Evolutionary conservation across 2,329 filamentous ascomycete genomes (phyloP).

Genomic region (Chalaropsis thielavioides): DNA sequence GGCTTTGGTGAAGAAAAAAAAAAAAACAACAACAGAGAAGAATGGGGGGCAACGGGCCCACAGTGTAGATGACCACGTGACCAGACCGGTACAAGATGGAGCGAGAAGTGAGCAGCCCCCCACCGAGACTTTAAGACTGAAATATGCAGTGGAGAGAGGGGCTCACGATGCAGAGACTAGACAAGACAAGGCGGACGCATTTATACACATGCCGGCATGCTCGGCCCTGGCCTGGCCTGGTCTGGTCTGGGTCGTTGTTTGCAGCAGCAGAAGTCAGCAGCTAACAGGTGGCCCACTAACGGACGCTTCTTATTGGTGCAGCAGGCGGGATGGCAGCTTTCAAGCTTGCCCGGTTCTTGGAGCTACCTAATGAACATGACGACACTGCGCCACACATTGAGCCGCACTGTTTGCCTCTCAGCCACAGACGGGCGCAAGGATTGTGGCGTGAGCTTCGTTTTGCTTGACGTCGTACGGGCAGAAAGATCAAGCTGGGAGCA

Average conservation of each 20-base stretch:
- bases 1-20: background rate
- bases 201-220: no score
- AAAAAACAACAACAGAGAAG: constrained; percentile 1
- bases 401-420: background rate
- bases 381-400: background rate
- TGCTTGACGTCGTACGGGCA: constrained; percentile 1
- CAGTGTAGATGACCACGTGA: background rate
- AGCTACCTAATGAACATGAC: background rate
- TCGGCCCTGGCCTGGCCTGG: no score
- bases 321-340: background rate
- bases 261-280: background rate
- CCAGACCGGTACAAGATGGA: background rate
- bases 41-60: background rate
- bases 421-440: background rate
- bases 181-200: no score
- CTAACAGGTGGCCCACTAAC: background rate
- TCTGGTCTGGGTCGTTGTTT: no score
- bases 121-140: no score
- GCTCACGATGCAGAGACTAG: no score
- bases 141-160: no score
- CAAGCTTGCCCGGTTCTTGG: background rate
- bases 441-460: background rate
- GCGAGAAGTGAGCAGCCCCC: background rate
- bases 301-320: background rate
- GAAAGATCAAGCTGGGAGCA: background rate